A percentile compares a stretch with the other conserved stretches of the same genome.
These are phyloP conservation scores for Pseudonitzschia delicatissima DNA, from an alignment of 108 stramenopile species.

Conservation along the genomic window DNA sequence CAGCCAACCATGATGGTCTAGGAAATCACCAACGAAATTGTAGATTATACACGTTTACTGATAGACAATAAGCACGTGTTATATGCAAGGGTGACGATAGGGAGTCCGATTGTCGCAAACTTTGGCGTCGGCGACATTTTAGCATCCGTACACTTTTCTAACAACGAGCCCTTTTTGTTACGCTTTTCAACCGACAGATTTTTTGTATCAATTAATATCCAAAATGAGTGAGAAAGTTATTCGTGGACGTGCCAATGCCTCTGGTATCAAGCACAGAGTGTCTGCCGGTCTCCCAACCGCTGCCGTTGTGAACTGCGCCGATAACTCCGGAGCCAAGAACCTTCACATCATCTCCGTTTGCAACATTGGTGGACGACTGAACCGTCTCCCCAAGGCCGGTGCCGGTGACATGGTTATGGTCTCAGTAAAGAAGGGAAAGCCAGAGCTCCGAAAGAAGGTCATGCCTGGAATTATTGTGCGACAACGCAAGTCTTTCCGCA, in stretches of 20 bases:
- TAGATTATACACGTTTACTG: no score
- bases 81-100: no score
- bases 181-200: not conserved
- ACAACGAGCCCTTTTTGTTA: no score
- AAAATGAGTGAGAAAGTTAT: conserved; percentile 68
- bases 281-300: conserved; percentile 98
- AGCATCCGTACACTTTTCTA: no score
- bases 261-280: conserved; percentile 98
- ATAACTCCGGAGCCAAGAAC: conserved; percentile 99
- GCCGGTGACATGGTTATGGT: conserved; percentile 99
- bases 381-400: conserved; percentile 95
- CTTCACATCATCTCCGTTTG: conserved; percentile 97
- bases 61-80: no score
- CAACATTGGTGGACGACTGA: conserved; percentile 97
- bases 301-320: conserved; percentile 99
- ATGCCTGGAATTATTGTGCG: conserved; percentile 97
- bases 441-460: conserved; percentile 99
- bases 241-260: conserved; percentile 84
- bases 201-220: conserved; percentile 1
- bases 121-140: no score
- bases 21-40: no score
- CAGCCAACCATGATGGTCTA: not conserved
- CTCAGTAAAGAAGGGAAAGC: conserved; percentile 99
- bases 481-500: conserved; percentile 99
- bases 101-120: no score